Conservation (phyloP, 352 stramenopile genomes). For the Lagenidium giganteum region DNA sequence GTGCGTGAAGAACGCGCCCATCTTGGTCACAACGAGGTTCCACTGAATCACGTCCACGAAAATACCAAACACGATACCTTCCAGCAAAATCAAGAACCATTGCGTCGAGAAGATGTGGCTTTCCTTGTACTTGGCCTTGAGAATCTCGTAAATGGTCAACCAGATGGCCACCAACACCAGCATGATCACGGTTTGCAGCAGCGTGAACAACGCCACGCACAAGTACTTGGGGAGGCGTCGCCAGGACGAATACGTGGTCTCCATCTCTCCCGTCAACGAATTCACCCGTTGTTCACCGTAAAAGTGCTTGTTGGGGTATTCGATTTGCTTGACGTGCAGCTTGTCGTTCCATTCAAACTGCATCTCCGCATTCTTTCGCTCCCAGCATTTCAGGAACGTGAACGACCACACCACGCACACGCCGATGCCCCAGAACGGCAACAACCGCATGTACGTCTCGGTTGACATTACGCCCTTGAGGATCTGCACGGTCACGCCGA, state of each 20-base stretch:
- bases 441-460: constrained; percentile 54
- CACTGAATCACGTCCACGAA: constrained; percentile 80
- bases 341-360: constrained; percentile 68
- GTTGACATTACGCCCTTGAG: constrained; percentile 36
- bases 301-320: constrained; percentile 69
- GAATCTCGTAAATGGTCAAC: constrained; percentile 75
- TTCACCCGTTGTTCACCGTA: constrained; percentile 50
- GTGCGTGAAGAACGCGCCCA: constrained; percentile 61
- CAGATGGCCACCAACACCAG: constrained; percentile 63
- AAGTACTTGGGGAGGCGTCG: constrained; percentile 57
- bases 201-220: constrained; percentile 59
- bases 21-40: constrained; percentile 78
- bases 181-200: constrained; percentile 71
- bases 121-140: constrained; percentile 63
- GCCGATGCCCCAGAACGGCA: constrained; percentile 60
- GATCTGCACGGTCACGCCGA: constrained; percentile 40
- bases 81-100: constrained; percentile 62
- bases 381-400: constrained; percentile 61
- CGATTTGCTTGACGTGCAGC: constrained; percentile 65
- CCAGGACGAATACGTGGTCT: constrained; percentile 52
- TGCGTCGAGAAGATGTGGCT: constrained; percentile 63
- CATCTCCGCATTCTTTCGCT: constrained; percentile 56
- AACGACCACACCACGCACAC: constrained; percentile 70
- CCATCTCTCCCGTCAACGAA: constrained; percentile 46
- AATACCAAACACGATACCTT: constrained; percentile 64